phyloP scores from a whole-genome alignment of 83 land plant species.

The Picea abies region DNA sequence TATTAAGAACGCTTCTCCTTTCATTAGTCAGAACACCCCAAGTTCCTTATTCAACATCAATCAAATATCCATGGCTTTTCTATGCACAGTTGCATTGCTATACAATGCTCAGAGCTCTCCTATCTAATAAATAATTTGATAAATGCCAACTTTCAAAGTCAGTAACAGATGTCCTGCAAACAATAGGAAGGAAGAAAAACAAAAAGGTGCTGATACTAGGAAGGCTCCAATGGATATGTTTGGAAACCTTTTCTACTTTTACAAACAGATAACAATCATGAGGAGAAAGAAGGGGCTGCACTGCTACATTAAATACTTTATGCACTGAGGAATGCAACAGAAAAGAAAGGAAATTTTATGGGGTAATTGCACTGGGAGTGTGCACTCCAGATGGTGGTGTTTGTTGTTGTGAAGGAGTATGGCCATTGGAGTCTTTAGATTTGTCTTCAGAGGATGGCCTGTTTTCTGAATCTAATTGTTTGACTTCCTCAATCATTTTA shows the following conservation, averaged over 20 bases:
- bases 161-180: neutral
- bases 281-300: neutral
- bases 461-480: conserved; percentile 25
- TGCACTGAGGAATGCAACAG: neutral
- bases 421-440: conserved; percentile 23
- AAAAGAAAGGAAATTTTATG: neutral
- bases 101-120: conserved; percentile 2
- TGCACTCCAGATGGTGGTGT: conserved; percentile 3
- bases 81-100: too few relatives aligned
- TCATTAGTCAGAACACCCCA: too few relatives aligned
- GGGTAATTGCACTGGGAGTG: conserved; percentile 1
- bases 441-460: conserved; percentile 37
- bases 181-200: neutral
- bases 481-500: conserved; percentile 40
- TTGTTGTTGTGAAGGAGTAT: conserved; percentile 23
- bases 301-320: neutral
- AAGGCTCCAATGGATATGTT: conserved; percentile 1
- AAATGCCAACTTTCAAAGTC: conserved; percentile 11
- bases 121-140: conserved; percentile 7
- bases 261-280: neutral
- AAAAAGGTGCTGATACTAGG: neutral
- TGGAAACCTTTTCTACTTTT: neutral
- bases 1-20: too few relatives aligned
- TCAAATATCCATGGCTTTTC: too few relatives aligned
- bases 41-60: too few relatives aligned